Conservation (phyloP, 2,329 filamentous ascomycete species). For the Calonectria pauciramosa region DNA sequence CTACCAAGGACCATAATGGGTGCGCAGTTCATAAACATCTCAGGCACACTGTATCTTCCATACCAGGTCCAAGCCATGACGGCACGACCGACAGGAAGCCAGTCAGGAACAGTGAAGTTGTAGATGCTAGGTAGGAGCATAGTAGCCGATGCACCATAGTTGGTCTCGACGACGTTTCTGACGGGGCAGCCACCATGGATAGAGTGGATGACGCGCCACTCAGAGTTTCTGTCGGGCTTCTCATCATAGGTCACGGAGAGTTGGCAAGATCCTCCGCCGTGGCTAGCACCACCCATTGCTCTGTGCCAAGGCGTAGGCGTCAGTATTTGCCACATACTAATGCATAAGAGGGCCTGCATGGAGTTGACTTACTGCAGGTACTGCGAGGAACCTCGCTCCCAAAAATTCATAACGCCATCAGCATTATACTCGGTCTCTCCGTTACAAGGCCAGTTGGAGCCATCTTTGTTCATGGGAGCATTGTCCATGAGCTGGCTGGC, state of each 20-base stretch:
- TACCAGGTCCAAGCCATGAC: constrained; percentile 87
- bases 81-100: constrained; percentile 41
- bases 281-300: constrained; percentile 15
- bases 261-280: constrained; percentile 83
- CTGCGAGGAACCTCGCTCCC: neutral
- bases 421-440: constrained; percentile 7
- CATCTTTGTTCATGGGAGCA: constrained; percentile 12
- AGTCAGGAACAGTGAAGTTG: constrained; percentile 1
- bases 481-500: constrained; percentile 6
- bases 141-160: constrained; percentile 1
- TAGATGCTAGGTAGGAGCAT: neutral
- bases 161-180: neutral
- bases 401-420: constrained; percentile 3
- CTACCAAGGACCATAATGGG: constrained; percentile 72
- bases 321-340: neutral
- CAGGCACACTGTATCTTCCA: constrained; percentile 87
- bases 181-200: neutral
- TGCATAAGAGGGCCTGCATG: neutral
- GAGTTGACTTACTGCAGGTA: constrained; percentile 3
- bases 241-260: constrained; percentile 83
- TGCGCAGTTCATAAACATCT: constrained; percentile 95
- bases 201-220: constrained; percentile 5
- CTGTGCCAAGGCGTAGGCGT: neutral
- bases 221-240: constrained; percentile 63
- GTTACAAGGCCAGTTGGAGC: constrained; percentile 17